Evolutionary conservation across 2,329 filamentous ascomycete genomes (phyloP).

Genomic region (Aspergillus puulaauensis): DNA sequence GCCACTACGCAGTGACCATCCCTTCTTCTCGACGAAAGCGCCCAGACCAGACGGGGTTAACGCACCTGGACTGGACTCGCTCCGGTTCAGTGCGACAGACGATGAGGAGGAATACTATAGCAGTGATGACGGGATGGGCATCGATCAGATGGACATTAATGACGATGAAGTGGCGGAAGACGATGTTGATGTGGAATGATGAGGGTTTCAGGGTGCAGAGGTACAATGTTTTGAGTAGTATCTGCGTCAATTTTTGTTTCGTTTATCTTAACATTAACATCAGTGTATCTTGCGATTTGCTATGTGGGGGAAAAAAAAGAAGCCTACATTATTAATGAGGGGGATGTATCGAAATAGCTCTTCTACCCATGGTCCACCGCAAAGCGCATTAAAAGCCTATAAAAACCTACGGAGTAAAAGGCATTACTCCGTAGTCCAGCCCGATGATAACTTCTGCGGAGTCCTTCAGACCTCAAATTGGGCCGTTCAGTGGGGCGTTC

Average conservation of each 20-base stretch:
- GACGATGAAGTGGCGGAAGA: neutral
- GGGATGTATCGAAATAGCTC: neutral
- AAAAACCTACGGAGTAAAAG: too few species aligned
- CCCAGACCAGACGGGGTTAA: neutral
- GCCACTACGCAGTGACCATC: constrained; percentile 24
- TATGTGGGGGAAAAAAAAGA: neutral
- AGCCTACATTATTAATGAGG: neutral
- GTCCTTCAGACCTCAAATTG: too few species aligned
- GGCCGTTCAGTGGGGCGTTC: neutral
- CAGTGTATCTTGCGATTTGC: neutral
- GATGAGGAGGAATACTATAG: constrained; percentile 7
- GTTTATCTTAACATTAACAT: neutral
- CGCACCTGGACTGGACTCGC: neutral
- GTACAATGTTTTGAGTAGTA: neutral
- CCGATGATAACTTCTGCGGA: too few species aligned
- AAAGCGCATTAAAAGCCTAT: too few species aligned
- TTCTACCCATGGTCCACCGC: neutral
- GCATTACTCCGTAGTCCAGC: too few species aligned
- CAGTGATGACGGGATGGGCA: constrained; percentile 7
- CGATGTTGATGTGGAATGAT: neutral
- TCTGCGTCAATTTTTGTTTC: neutral
- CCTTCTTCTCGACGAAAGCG: constrained; percentile 24
- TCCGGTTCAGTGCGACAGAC: neutral
- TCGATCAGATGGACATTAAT: neutral
- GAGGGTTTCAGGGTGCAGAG: neutral